A percentile compares a stretch with the other conserved stretches of the same genome.
These are phyloP conservation scores for Mycena olivaceomarginata DNA, from an alignment of 768 basidiomycete genomes.

Conservation along the genomic window DNA sequence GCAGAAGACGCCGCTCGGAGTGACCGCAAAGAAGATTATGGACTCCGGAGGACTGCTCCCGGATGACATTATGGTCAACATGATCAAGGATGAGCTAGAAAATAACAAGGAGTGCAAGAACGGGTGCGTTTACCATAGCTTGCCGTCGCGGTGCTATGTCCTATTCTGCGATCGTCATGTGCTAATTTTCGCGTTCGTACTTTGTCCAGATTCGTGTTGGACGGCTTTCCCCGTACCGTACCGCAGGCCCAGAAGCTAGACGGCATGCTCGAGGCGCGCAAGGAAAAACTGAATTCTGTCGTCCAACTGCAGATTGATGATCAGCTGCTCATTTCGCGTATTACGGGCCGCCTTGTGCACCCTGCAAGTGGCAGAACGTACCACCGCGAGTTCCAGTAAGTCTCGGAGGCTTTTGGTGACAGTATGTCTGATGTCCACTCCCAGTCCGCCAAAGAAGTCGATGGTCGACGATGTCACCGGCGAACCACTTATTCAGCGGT, in stretches of 20 bases:
- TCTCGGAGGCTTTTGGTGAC: slow-evolving; percentile 38
- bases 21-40: slow-evolving; percentile 98
- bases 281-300: slow-evolving; percentile 94
- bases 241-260: slow-evolving; percentile 98
- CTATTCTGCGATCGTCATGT: slow-evolving; percentile 2
- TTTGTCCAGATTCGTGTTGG: slow-evolving; percentile 90
- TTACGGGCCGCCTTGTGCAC: slow-evolving; percentile 97
- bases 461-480: slow-evolving; percentile 96
- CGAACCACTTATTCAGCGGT: slow-evolving; percentile 96
- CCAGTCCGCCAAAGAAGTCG: slow-evolving; percentile 97
- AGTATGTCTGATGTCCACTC: slow-evolving; percentile 34
- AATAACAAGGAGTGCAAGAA: slow-evolving; percentile 95
- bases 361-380: slow-evolving; percentile 93
- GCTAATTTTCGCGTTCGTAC: neutral
- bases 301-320: slow-evolving; percentile 96
- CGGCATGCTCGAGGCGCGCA: slow-evolving; percentile 87
- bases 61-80: slow-evolving; percentile 98
- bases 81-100: slow-evolving; percentile 97
- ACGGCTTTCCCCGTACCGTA: slow-evolving; percentile 99
- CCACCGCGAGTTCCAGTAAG: slow-evolving; percentile 96
- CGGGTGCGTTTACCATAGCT: slow-evolving; percentile 78
- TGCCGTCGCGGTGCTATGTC: neutral
- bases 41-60: slow-evolving; percentile 95
- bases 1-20: slow-evolving; percentile 90
- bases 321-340: slow-evolving; percentile 96